Conservation (phyloP, 768 basidiomycete genomes). For the Macrolepiota fuliginosa region DNA sequence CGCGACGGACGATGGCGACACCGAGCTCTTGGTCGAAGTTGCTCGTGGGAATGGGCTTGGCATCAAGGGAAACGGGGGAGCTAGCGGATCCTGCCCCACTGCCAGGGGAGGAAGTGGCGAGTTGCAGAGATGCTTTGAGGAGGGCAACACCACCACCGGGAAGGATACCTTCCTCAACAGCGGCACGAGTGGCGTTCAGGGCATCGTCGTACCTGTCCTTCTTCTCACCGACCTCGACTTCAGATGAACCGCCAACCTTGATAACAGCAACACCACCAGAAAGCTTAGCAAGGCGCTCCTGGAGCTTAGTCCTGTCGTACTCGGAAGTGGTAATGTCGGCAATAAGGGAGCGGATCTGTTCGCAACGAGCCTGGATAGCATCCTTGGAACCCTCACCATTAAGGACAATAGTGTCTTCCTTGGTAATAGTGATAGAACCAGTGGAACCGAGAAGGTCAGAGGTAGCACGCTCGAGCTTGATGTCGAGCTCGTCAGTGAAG, state of each 20-base stretch:
- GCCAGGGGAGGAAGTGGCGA: conserved; percentile 54
- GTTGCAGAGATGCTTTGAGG: conserved; percentile 77
- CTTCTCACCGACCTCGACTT: conserved; percentile 99
- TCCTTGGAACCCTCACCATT: conserved; percentile 94
- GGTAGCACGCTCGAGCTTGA: conserved; percentile 92
- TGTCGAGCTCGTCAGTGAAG: conserved; percentile 95
- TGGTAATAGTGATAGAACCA: conserved; percentile 91
- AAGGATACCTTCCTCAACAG: conserved; percentile 97
- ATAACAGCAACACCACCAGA: conserved; percentile 97
- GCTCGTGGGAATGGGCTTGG: conserved; percentile 67
- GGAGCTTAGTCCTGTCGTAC: conserved; percentile 92
- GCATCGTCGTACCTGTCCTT: conserved; percentile 99
- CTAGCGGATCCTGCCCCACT: conserved; percentile 43
- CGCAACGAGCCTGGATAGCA: conserved; percentile 88
- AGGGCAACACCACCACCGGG: conserved; percentile 96
- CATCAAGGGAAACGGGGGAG: conserved; percentile 50
- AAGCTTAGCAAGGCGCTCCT: conserved; percentile 96
- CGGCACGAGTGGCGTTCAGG: conserved; percentile 95
- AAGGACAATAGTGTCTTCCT: conserved; percentile 96
- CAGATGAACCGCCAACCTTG: conserved; percentile 90
- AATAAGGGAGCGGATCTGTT: conserved; percentile 88
- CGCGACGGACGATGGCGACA: conserved; percentile 87
- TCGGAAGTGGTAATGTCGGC: conserved; percentile 84
- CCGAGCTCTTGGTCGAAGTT: conserved; percentile 99
- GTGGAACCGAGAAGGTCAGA: conserved; percentile 87